Percentiles rank a stretch among this genome's conserved stretches.
Evolutionary conservation across 192 early-diverging fungal species (phyloP).

Genomic region (Backusella psychrophila): DNA sequence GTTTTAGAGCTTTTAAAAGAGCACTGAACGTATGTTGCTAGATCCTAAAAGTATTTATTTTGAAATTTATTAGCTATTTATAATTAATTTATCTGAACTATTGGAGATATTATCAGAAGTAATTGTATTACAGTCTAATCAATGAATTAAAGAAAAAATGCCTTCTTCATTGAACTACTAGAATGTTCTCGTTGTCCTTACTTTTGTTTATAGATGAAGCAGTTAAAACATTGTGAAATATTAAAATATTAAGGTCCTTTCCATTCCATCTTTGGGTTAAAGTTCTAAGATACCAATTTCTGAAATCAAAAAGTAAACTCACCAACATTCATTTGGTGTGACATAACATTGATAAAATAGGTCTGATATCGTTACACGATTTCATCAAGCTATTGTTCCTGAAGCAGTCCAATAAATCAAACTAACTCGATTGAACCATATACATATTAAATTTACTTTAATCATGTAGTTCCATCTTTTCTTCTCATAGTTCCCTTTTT

Average conservation of each 20-base stretch:
- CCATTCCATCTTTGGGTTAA: not conserved
- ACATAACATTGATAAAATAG: not conserved
- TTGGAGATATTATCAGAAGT: not conserved
- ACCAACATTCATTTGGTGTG: not conserved
- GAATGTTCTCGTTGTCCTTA: too few species aligned
- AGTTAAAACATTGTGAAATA: too few species aligned
- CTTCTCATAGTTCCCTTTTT: not conserved
- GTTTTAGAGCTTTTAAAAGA: not conserved
- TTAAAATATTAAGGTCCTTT: too few species aligned
- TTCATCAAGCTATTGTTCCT: conserved; percentile 4
- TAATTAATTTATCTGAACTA: not conserved
- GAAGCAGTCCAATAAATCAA: not conserved
- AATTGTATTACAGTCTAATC: not conserved
- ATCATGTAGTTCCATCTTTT: not conserved
- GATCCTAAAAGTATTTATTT: not conserved
- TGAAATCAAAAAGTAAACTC: not conserved
- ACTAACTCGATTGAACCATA: not conserved
- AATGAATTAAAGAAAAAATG: too few species aligned
- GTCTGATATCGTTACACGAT: not conserved
- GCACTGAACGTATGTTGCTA: not conserved
- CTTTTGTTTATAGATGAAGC: too few species aligned
- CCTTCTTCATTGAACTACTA: too few species aligned
- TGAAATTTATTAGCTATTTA: not conserved
- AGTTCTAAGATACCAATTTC: not conserved
- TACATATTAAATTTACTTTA: not conserved